phyloP scores from a whole-genome alignment of 768 basidiomycete genomes.

The Cantharellus anzutake region DNA sequence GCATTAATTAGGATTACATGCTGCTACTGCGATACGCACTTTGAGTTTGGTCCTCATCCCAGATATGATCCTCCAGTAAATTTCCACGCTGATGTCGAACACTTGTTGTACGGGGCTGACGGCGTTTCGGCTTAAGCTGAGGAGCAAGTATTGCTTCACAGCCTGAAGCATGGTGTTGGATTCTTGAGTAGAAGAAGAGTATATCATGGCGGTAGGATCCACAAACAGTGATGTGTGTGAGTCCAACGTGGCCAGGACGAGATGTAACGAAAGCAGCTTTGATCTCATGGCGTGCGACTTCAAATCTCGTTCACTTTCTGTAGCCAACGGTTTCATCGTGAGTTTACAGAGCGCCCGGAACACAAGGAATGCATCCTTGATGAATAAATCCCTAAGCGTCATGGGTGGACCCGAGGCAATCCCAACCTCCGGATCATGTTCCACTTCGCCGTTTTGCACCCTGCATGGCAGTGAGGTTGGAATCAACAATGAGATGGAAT shows the following conservation, averaged over 20 bases:
- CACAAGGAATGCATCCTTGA: slow-evolving; percentile 96
- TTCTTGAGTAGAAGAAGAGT: slow-evolving; percentile 76
- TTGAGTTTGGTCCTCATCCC: slow-evolving; percentile 93
- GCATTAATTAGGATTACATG: background rate
- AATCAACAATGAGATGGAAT: too few species aligned
- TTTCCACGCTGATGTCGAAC: slow-evolving; percentile 95
- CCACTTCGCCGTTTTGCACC: background rate
- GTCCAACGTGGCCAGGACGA: slow-evolving; percentile 80
- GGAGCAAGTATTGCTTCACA: slow-evolving; percentile 87
- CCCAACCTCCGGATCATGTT: background rate
- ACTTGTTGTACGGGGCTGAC: slow-evolving; percentile 91
- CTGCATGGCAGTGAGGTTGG: too few species aligned
- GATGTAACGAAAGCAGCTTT: slow-evolving; percentile 82
- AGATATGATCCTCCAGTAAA: slow-evolving; percentile 91
- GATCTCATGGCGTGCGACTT: slow-evolving; percentile 96
- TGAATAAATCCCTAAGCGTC: slow-evolving; percentile 69
- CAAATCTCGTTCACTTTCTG: slow-evolving; percentile 89
- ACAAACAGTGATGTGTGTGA: slow-evolving; percentile 82
- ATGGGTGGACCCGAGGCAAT: slow-evolving; percentile 23
- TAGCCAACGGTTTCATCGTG: slow-evolving; percentile 91
- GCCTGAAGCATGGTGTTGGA: slow-evolving; percentile 83
- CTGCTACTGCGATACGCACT: slow-evolving; percentile 24
- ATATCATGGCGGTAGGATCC: slow-evolving; percentile 75
- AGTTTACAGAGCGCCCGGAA: slow-evolving; percentile 94
- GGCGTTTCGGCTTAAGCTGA: slow-evolving; percentile 84